Base-by-base conservation (phyloP, 768 basidiomycete genomes). In the Hericium erinaceus region DNA sequence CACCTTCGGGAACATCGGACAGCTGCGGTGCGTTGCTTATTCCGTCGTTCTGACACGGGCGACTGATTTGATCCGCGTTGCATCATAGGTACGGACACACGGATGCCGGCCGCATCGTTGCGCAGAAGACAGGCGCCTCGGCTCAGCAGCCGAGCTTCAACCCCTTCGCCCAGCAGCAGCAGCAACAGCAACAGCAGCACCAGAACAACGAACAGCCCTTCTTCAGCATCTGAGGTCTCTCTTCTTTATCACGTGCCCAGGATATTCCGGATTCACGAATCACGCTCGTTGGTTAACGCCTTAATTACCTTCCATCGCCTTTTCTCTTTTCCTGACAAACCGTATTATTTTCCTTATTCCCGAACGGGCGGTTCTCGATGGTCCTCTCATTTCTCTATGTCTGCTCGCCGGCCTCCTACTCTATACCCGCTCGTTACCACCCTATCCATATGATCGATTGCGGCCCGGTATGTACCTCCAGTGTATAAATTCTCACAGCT, bases 1-100 rank as follows among this genome's bases (percentile, higher is more conserved):
- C 72, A 95, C 95, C 55, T 98, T 98, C 67, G 95, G 95, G 53
- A 99, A 98, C 69, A 64, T 83, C 37, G 95, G 95, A 18, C 60
- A 75, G 54, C 68, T 95, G 60, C 81, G 94, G 77, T 84, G 55
- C 60, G 77, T 73, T 60, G 3, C 28, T 4, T 51, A 15, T 70
- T 41, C 63, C 48, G 22, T 61, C 38, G 40, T n/a, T 44, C 16
- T n/a, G 57, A 41, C 56, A 9, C 15, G 7, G 24, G 40, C 39
- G 12, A 26, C 49, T 51, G 49, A 51, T 16, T 51, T 26, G 18
- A 26, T 37, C 18, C 49, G 33, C 33, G 33, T 33, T 33, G 33
- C 33, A 33, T 58, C 57, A 8, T 62, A 81, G 81, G 62, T 89
- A 83, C 59, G 71, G 72, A 7, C 64, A 67, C 16, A 49, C 60